Percentiles rank a stretch among this genome's conserved stretches.
Conservation (phyloP, 2,329 filamentous ascomycete species). For the Macroventuria anomochaeta region DNA sequence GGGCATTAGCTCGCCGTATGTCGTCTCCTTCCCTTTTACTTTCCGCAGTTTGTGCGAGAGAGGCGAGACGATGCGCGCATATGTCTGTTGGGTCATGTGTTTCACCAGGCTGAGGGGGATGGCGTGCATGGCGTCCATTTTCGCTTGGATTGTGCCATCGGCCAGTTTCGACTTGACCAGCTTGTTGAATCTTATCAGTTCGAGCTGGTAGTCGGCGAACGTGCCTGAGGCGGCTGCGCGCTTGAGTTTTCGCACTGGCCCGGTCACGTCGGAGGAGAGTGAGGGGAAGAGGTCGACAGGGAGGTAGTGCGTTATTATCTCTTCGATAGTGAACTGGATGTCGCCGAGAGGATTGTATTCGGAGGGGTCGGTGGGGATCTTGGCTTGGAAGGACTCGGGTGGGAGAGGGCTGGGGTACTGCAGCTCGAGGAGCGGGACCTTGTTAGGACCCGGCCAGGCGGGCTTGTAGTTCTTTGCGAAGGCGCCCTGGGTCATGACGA, state of each 20-base stretch:
- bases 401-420: slow-evolving; percentile 82
- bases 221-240: slow-evolving; percentile 73
- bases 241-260: slow-evolving; percentile 78
- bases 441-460: slow-evolving; percentile 55
- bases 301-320: slow-evolving; percentile 74
- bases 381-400: slow-evolving; percentile 62
- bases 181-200: slow-evolving; percentile 79
- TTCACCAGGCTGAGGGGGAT: slow-evolving; percentile 72
- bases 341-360: slow-evolving; percentile 70
- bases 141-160: slow-evolving; percentile 74
- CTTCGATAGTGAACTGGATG: slow-evolving; percentile 69
- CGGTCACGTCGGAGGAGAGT: slow-evolving; percentile 74
- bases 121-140: slow-evolving; percentile 71
- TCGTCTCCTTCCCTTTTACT: slow-evolving; percentile 89
- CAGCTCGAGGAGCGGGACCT: slow-evolving; percentile 65
- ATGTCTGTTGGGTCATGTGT: slow-evolving; percentile 85
- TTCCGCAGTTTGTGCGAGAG: slow-evolving; percentile 81
- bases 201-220: slow-evolving; percentile 71
- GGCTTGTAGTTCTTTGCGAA: slow-evolving; percentile 57
- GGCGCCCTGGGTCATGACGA: slow-evolving; percentile 50
- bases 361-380: slow-evolving; percentile 34
- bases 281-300: slow-evolving; percentile 70
- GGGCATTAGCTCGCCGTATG: slow-evolving; percentile 91
- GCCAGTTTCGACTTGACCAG: slow-evolving; percentile 69
- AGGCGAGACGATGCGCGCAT: slow-evolving; percentile 90